Conservation (phyloP, 805 yeast species). For the Metschnikowia cerradonensis region DNA sequence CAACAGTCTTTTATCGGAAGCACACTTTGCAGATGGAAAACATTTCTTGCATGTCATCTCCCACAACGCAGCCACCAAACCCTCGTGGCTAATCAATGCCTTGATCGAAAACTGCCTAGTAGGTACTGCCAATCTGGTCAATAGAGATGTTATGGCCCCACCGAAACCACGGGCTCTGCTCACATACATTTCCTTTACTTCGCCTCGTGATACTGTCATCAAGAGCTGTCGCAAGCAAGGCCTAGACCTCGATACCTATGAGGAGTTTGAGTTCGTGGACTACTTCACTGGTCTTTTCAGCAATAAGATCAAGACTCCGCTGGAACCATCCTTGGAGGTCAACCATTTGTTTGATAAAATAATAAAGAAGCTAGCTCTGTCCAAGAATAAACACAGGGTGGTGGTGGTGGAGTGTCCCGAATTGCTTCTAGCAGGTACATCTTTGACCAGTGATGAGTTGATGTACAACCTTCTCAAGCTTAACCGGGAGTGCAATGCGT, state of each 20-base stretch:
- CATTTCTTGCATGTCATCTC: conserved; percentile 26
- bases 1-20: conserved; percentile 39
- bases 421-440: conserved; percentile 41
- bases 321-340: conserved; percentile 15
- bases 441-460: conserved; percentile 32
- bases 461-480: conserved; percentile 28
- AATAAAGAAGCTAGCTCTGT: conserved; percentile 5
- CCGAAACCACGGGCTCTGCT: conserved; percentile 24
- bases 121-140: conserved; percentile 45
- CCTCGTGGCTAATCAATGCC: conserved; percentile 59
- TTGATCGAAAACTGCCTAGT: conserved; percentile 48
- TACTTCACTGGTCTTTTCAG: conserved; percentile 45
- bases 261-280: conserved; percentile 40
- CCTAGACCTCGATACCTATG: conserved; percentile 23
- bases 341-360: conserved; percentile 19
- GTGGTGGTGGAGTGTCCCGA: conserved; percentile 48
- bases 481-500: conserved; percentile 27
- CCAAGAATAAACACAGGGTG: conserved; percentile 15
- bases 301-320: conserved; percentile 23
- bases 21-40: conserved; percentile 13
- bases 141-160: conserved; percentile 22
- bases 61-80: conserved; percentile 48
- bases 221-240: conserved; percentile 40
- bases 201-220: conserved; percentile 29
- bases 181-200: conserved; percentile 33